Evolutionary conservation across 1,284 basidiomycete genomes (phyloP).

Genomic region (Farysia itapuensis): DNA sequence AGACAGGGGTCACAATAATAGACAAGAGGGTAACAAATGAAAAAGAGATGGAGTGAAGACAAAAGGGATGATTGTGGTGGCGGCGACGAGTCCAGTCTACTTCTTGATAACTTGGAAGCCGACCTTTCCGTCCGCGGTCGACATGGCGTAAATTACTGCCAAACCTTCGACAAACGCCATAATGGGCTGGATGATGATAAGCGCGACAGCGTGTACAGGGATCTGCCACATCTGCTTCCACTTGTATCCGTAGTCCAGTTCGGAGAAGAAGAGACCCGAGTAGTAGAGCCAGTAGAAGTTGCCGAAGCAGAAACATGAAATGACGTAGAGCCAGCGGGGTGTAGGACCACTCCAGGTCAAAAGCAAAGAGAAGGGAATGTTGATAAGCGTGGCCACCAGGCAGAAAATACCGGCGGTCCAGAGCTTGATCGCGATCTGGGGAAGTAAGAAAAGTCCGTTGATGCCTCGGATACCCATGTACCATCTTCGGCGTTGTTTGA

Average conservation of each 20-base stretch:
- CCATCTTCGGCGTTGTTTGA: conserved; percentile 62
- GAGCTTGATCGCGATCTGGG: conserved; percentile 61
- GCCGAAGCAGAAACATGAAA: conserved; percentile 61
- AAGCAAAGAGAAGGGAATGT: conserved; percentile 59
- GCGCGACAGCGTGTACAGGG: conserved; percentile 53
- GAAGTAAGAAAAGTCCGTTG: conserved; percentile 60
- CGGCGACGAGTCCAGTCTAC: no score
- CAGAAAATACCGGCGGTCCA: conserved; percentile 62
- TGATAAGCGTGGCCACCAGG: conserved; percentile 61
- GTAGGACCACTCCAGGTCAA: conserved; percentile 37
- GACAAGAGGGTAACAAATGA: no score
- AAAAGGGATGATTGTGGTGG: not conserved
- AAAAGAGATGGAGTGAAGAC: conserved; percentile 1
- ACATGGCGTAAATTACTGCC: conserved; percentile 61
- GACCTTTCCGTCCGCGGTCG: conserved; percentile 45
- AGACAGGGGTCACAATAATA: no score
- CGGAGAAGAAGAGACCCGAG: conserved; percentile 54
- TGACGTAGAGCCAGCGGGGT: conserved; percentile 60
- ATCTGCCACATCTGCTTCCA: conserved; percentile 57
- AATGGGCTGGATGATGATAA: conserved; percentile 60
- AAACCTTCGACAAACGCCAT: conserved; percentile 60
- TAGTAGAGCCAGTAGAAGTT: conserved; percentile 60
- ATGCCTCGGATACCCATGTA: conserved; percentile 61
- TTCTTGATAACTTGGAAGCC: conserved; percentile 39
- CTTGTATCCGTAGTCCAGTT: conserved; percentile 57